These are phyloP conservation scores for Kickxella alabastrina DNA, from an alignment of 192 early-diverging fungal species.

Conservation along the genomic window DNA sequence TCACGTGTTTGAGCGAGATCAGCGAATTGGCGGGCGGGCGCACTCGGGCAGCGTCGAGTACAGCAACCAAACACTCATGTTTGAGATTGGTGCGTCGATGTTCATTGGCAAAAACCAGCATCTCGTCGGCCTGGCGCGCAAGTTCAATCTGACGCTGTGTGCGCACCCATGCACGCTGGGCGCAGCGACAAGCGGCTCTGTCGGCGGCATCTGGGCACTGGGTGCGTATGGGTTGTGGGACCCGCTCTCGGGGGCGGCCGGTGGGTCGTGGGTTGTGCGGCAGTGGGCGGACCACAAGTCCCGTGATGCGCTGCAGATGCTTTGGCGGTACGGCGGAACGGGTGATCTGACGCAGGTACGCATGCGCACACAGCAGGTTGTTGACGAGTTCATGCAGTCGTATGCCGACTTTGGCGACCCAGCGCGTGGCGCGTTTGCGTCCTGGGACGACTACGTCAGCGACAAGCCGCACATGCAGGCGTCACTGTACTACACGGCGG, in stretches of 20 bases:
- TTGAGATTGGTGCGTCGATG: constrained; percentile 33
- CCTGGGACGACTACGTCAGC: constrained; percentile 26
- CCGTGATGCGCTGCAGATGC: constrained; percentile 4
- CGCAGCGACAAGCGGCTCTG: neutral
- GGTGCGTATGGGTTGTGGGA: constrained; percentile 23
- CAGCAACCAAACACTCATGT: constrained; percentile 14
- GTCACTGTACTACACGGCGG: constrained; percentile 22
- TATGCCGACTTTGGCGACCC: constrained; percentile 11
- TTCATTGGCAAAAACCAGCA: constrained; percentile 28
- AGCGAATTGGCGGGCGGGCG: constrained; percentile 17
- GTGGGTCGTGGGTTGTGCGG: constrained; percentile 17
- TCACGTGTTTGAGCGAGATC: constrained; percentile 23
- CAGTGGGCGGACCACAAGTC: neutral
- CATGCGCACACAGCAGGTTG: constrained; percentile 7
- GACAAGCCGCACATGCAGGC: constrained; percentile 10
- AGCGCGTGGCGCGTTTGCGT: constrained; percentile 2
- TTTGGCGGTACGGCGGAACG: constrained; percentile 24
- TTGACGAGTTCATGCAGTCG: constrained; percentile 33
- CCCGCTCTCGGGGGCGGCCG: neutral
- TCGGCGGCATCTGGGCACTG: neutral
- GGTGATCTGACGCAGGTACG: constrained; percentile 13
- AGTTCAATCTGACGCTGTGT: constrained; percentile 29
- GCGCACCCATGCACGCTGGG: constrained; percentile 26
- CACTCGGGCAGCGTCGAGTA: constrained; percentile 11
- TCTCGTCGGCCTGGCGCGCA: constrained; percentile 14